Conservation (phyloP, 2,329 filamentous ascomycete species). For the Ophiosphaerella korrae region DNA sequence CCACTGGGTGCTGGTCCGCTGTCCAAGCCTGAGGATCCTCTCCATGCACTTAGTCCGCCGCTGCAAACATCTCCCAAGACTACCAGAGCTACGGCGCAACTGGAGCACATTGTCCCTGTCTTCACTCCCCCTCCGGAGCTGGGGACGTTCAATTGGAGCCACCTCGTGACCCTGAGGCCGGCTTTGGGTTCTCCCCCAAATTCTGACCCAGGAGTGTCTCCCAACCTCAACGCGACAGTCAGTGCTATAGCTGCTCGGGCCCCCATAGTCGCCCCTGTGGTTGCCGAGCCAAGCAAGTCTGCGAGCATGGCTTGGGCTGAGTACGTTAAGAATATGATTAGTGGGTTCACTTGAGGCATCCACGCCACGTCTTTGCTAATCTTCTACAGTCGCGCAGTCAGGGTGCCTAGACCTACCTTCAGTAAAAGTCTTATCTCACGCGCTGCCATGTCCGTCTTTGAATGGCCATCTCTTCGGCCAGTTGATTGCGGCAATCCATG, state of each 20-base stretch:
- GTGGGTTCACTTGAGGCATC: conserved; percentile 28
- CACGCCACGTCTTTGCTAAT: conserved; percentile 10
- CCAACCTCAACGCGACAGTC: conserved; percentile 28
- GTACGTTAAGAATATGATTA: conserved; percentile 35
- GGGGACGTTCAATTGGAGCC: conserved; percentile 48
- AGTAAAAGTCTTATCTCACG: conserved; percentile 65
- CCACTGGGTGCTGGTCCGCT: conserved; percentile 44
- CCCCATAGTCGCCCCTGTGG: conserved; percentile 33
- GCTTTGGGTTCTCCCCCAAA: conserved; percentile 48
- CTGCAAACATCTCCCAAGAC: conserved; percentile 22
- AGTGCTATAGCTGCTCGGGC: conserved; percentile 28
- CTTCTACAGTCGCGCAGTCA: conserved; percentile 37
- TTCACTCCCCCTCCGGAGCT: conserved; percentile 54
- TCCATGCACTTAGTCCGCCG: conserved; percentile 46
- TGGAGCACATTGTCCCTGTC: conserved; percentile 47
- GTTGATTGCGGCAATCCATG: conserved; percentile 62
- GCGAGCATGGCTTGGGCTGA: conserved; percentile 41
- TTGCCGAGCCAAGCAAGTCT: conserved; percentile 25
- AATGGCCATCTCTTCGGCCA: conserved; percentile 59
- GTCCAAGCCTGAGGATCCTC: conserved; percentile 48
- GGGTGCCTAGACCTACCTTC: conserved; percentile 44
- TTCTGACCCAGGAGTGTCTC: conserved; percentile 45
- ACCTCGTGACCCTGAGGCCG: conserved; percentile 42
- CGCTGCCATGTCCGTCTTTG: conserved; percentile 60
- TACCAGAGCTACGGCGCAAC: conserved; percentile 21